These are phyloP conservation scores for Tilletia setariae DNA, from an alignment of 1,284 basidiomycete genomes.

Conservation along the genomic window DNA sequence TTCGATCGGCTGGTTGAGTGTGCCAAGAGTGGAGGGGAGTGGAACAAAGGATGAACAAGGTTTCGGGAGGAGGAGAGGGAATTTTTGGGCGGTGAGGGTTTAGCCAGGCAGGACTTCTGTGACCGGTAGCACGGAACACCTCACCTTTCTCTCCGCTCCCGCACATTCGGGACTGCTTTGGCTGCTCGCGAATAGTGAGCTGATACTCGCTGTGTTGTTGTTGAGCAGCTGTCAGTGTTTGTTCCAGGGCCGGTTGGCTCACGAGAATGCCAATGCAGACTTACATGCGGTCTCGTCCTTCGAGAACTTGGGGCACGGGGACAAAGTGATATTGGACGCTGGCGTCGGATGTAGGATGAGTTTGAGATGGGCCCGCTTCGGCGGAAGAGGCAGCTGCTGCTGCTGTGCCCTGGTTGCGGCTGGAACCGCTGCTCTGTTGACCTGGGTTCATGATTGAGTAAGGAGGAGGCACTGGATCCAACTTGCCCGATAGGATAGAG, in stretches of 20 bases:
- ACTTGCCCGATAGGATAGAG: no score
- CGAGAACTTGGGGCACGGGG: constrained; percentile 8
- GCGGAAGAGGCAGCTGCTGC: not conserved
- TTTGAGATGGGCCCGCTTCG: not conserved
- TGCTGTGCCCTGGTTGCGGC: not conserved
- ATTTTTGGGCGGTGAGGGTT: not conserved
- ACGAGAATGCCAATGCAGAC: not conserved
- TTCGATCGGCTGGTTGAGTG: constrained; percentile 68
- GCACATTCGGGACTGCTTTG: constrained; percentile 50
- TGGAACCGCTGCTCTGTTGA: no score
- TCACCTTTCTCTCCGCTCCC: constrained; percentile 65
- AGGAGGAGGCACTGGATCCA: no score
- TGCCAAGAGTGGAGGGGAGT: constrained; percentile 11
- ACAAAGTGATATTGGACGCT: constrained; percentile 15
- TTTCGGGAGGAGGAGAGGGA: constrained; percentile 24
- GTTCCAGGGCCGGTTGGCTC: no score
- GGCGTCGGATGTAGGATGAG: not conserved
- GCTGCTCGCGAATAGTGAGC: constrained; percentile 46
- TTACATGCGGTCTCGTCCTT: constrained; percentile 14
- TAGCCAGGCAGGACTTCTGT: not conserved
- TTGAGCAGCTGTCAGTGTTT: no score
- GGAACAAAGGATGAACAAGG: constrained; percentile 8
- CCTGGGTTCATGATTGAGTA: no score
- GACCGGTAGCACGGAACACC: constrained; percentile 3
- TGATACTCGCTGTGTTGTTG: constrained; percentile 43